Percentiles rank a stretch among this genome's conserved stretches.
Conservation (phyloP, 1,139 yeast species). For the Saccharomyces hybrid region DNA sequence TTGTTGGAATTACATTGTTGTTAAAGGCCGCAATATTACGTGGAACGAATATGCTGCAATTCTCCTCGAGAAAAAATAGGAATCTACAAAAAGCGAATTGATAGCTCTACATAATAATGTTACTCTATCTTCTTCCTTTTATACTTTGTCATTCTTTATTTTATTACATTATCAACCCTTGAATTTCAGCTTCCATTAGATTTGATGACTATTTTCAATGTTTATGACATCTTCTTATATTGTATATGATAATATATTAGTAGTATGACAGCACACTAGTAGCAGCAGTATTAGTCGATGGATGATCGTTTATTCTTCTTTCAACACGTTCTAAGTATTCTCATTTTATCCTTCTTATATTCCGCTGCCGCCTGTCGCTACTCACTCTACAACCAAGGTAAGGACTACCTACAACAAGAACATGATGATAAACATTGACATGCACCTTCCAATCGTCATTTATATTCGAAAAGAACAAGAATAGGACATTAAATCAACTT, state of each 20-base stretch:
- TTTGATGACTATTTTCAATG: not conserved
- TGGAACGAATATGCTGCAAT: not conserved
- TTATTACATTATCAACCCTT: not conserved
- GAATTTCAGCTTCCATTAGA: not conserved
- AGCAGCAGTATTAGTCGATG: too few species aligned
- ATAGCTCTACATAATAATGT: not conserved
- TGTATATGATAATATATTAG: not conserved
- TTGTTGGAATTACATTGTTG: not conserved
- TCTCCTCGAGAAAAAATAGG: not conserved
- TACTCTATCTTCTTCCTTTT: not conserved
- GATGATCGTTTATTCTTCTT: not conserved
- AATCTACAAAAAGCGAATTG: too few species aligned
- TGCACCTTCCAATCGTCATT: too few species aligned
- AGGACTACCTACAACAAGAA: too few species aligned
- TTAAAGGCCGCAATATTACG: not conserved
- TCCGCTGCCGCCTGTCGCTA: too few species aligned
- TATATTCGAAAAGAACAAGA: too few species aligned
- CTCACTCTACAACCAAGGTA: too few species aligned
- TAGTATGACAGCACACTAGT: not conserved
- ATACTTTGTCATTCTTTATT: not conserved
- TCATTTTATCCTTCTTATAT: too few species aligned
- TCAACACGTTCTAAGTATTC: too few species aligned
- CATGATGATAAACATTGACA: too few species aligned
- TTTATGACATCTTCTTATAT: not conserved
- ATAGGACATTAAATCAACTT: too few species aligned